phyloP scores from a whole-genome alignment of 352 stramenopile species.

The Pythium pectinolyticum region DNA sequence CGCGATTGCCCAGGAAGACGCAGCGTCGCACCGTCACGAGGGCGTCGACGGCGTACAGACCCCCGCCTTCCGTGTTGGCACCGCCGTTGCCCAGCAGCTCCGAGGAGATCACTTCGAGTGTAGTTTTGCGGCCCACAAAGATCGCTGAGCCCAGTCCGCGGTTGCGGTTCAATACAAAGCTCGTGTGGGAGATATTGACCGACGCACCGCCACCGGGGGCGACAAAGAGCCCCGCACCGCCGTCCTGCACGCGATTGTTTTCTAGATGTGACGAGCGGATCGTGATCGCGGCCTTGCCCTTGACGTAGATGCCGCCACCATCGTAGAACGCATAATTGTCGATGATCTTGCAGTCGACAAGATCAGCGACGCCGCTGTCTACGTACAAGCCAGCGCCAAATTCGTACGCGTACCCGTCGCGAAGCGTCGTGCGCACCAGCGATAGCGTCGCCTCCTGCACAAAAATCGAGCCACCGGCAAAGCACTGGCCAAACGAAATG shows the following conservation, averaged over 20 bases:
- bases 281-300: slow-evolving; percentile 26
- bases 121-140: slow-evolving; percentile 57
- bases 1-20: slow-evolving; percentile 33
- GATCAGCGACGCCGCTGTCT: slow-evolving; percentile 26
- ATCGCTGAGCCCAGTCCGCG: slow-evolving; percentile 49
- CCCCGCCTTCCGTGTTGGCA: slow-evolving; percentile 39
- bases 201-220: slow-evolving; percentile 33
- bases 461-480: slow-evolving; percentile 52
- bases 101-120: slow-evolving; percentile 22
- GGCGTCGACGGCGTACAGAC: slow-evolving; percentile 48
- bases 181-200: slow-evolving; percentile 31
- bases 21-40: slow-evolving; percentile 32
- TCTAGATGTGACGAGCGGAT: slow-evolving; percentile 32
- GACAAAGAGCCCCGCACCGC: slow-evolving; percentile 49
- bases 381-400: slow-evolving; percentile 57
- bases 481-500: slow-evolving; percentile 39
- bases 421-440: slow-evolving; percentile 39
- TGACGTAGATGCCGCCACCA: slow-evolving; percentile 57
- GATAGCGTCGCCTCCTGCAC: slow-evolving; percentile 26
- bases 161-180: slow-evolving; percentile 48
- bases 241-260: slow-evolving; percentile 43
- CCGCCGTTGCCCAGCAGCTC: slow-evolving; percentile 40
- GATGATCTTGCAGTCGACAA: slow-evolving; percentile 28
- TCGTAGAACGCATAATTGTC: slow-evolving; percentile 64
- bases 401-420: slow-evolving; percentile 36